Conservation (phyloP, 2,329 filamentous ascomycete genomes). For the Phialophora tarda region DNA sequence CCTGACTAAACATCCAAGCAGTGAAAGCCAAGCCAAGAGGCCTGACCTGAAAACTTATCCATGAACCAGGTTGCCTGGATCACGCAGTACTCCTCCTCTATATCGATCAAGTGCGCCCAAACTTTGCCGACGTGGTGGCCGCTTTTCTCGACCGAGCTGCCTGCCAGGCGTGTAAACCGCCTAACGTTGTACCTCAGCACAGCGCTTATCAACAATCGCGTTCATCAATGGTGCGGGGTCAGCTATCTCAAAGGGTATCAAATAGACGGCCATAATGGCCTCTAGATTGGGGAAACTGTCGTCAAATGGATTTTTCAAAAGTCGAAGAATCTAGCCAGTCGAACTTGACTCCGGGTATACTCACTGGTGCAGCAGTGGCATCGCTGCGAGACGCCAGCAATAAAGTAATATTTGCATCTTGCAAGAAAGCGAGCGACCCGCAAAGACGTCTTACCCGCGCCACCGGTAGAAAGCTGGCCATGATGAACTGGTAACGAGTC, state of each 20-base stretch:
- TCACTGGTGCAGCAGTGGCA: background rate
- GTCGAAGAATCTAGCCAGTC: slow-evolving; percentile 10
- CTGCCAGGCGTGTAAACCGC: slow-evolving; percentile 1
- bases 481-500: background rate
- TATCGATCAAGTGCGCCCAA: slow-evolving; percentile 1
- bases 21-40: background rate
- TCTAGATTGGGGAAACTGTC: background rate
- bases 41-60: background rate
- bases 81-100: slow-evolving; percentile 11
- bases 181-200: slow-evolving; percentile 4
- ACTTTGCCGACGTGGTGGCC: slow-evolving; percentile 12
- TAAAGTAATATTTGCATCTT: background rate
- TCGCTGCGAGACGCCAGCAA: slow-evolving; percentile 6
- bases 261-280: slow-evolving; percentile 10
- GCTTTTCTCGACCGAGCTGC: background rate
- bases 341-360: background rate
- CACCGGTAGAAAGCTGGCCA: slow-evolving; percentile 10
- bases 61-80: slow-evolving; percentile 14
- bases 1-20: background rate
- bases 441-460: slow-evolving; percentile 9
- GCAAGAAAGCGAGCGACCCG: slow-evolving; percentile 3
- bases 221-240: slow-evolving; percentile 3
- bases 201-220: slow-evolving; percentile 14
- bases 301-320: background rate
- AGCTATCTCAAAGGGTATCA: slow-evolving; percentile 1